These are phyloP conservation scores for Coemansia sp. DNA, from an alignment of 192 early-diverging fungal genomes.

Conservation along the genomic window DNA sequence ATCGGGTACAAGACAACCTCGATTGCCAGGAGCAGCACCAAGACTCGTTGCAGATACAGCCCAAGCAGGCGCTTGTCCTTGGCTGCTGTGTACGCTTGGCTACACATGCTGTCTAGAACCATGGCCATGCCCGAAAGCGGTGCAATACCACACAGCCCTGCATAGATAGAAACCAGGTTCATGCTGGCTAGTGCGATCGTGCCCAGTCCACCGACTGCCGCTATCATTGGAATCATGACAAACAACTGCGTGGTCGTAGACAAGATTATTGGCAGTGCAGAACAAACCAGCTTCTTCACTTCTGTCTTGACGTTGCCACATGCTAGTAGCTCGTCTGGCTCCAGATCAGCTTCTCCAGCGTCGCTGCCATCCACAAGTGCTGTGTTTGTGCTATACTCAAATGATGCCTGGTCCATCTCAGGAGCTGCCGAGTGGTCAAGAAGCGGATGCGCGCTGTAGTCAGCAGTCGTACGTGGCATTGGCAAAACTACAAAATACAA, in stretches of 20 bases:
- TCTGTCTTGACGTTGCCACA: conserved; percentile 17
- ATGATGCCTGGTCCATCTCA: neutral
- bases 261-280: conserved; percentile 40
- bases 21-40: conserved; percentile 68
- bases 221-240: conserved; percentile 38
- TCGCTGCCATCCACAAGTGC: neutral
- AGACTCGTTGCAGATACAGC: conserved; percentile 72
- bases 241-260: conserved; percentile 40
- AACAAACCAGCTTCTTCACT: conserved; percentile 13
- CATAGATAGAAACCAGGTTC: conserved; percentile 71
- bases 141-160: conserved; percentile 66
- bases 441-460: conserved; percentile 1
- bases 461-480: neutral
- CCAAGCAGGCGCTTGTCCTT: conserved; percentile 64
- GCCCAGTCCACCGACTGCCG: conserved; percentile 62
- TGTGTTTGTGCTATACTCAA: neutral
- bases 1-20: conserved; percentile 69
- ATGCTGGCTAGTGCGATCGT: conserved; percentile 66
- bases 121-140: conserved; percentile 66
- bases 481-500: neutral
- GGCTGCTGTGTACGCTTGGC: conserved; percentile 69
- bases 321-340: conserved; percentile 5
- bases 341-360: neutral
- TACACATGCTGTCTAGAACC: conserved; percentile 75
- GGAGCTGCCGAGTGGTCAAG: neutral